These are phyloP conservation scores for Sugiyamaella smithiae DNA, from an alignment of 805 yeast genomes.

Conservation along the genomic window DNA sequence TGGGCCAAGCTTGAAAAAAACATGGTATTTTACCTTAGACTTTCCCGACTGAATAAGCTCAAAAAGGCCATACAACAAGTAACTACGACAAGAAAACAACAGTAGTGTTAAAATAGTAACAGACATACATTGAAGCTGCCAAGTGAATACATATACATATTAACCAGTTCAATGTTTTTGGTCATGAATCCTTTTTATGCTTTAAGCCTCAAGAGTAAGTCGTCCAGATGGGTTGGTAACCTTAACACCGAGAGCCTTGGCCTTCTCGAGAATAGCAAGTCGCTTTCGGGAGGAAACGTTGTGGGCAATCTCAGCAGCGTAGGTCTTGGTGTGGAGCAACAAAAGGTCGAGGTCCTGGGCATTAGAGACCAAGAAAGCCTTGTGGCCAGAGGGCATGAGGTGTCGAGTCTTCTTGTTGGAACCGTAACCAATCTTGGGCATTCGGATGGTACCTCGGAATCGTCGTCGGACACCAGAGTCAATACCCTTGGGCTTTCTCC, in stretches of 20 bases:
- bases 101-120: no score
- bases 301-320: conserved; percentile 99
- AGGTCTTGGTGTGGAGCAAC: conserved; percentile 95
- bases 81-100: no score
- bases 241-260: conserved; percentile 97
- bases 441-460: conserved; percentile 98
- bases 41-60: no score
- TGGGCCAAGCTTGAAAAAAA: no score
- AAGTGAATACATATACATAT: conserved; percentile 3
- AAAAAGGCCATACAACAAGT: no score
- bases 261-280: conserved; percentile 92
- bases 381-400: conserved; percentile 97
- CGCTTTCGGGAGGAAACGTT: conserved; percentile 98
- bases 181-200: conserved; percentile 7
- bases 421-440: conserved; percentile 99
- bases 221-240: conserved; percentile 99
- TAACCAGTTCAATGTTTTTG: conserved; percentile 1
- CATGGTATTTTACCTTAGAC: no score
- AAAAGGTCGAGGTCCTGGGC: conserved; percentile 89
- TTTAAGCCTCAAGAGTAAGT: conserved; percentile 94
- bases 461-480: conserved; percentile 98
- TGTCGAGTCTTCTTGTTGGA: conserved; percentile 98
- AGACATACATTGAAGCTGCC: conserved; percentile 3
- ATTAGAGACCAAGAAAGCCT: conserved; percentile 92
- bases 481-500: conserved; percentile 99